Evolutionary conservation across 768 basidiomycete species (phyloP).

Genomic region (Phanerochaete carnosa): DNA sequence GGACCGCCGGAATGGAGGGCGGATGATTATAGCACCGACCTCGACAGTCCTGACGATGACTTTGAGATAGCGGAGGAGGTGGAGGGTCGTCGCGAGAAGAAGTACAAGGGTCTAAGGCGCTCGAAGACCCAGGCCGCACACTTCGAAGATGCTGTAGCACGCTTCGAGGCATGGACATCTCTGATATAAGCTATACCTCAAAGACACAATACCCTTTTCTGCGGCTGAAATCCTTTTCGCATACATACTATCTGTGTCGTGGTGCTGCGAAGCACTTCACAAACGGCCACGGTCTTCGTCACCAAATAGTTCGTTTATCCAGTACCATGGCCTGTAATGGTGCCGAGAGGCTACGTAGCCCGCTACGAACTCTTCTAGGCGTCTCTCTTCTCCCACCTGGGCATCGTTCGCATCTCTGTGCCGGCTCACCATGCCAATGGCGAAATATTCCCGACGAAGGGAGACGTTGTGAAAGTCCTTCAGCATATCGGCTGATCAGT

Average conservation of each 20-base stretch:
- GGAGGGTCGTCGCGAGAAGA: background rate
- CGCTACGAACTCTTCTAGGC: slow-evolving; percentile 17
- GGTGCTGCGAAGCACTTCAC: no score
- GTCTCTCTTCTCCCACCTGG: slow-evolving; percentile 4
- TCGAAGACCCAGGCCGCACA: background rate
- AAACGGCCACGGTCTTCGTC: background rate
- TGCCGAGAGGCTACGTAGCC: slow-evolving; percentile 20
- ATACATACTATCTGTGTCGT: no score
- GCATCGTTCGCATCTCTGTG: slow-evolving; percentile 4
- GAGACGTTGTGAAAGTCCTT: no score
- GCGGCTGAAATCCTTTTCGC: no score
- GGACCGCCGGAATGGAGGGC: background rate
- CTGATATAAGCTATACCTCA: background rate
- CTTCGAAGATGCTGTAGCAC: background rate
- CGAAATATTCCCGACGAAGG: no score
- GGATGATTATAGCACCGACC: background rate
- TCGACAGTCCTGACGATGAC: background rate
- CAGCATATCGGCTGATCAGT: no score
- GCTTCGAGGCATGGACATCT: background rate
- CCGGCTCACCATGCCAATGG: no score
- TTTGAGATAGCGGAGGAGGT: background rate
- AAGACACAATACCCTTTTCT: no score
- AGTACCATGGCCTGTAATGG: slow-evolving; percentile 5
- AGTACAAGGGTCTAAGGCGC: background rate
- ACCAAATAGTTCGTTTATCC: slow-evolving; percentile 8